Evolutionary conservation across 805 yeast genomes (phyloP).

Genomic region (Barnettozyma californica): DNA sequence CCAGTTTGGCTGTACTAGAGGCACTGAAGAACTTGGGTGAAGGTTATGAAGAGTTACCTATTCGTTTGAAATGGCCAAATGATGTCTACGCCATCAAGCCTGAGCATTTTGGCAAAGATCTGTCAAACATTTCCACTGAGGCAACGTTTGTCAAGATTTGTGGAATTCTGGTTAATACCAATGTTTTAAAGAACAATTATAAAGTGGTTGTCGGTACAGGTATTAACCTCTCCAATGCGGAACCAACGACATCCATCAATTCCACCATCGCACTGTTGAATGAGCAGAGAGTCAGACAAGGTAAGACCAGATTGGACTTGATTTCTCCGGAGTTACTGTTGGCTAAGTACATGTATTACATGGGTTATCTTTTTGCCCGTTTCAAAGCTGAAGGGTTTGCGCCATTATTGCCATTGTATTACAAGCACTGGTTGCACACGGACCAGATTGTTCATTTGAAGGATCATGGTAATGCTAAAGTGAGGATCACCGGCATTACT

Average conservation of each 20-base stretch:
- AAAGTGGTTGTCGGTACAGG: constrained; percentile 83
- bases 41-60: constrained; percentile 72
- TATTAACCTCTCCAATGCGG: constrained; percentile 72
- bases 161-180: constrained; percentile 82
- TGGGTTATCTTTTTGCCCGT: constrained; percentile 54
- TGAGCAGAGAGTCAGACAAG: constrained; percentile 37
- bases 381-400: constrained; percentile 63
- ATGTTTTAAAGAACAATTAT: constrained; percentile 53
- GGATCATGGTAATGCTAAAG: constrained; percentile 46
- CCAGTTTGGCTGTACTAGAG: constrained; percentile 77
- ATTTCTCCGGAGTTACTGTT: constrained; percentile 43
- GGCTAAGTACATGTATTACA: constrained; percentile 62
- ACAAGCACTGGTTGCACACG: constrained; percentile 80
- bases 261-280: constrained; percentile 61
- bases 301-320: constrained; percentile 26
- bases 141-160: constrained; percentile 71
- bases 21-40: constrained; percentile 56
- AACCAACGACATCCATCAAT: constrained; percentile 89
- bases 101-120: constrained; percentile 40
- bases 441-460: constrained; percentile 68
- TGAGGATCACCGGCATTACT: constrained; percentile 75
- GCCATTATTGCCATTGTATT: constrained; percentile 66
- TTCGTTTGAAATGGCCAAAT: constrained; percentile 94
- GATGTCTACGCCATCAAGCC: constrained; percentile 79
- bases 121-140: constrained; percentile 46